phyloP scores from a whole-genome alignment of 306 rosid species.

The Sophora flavescens region DNA sequence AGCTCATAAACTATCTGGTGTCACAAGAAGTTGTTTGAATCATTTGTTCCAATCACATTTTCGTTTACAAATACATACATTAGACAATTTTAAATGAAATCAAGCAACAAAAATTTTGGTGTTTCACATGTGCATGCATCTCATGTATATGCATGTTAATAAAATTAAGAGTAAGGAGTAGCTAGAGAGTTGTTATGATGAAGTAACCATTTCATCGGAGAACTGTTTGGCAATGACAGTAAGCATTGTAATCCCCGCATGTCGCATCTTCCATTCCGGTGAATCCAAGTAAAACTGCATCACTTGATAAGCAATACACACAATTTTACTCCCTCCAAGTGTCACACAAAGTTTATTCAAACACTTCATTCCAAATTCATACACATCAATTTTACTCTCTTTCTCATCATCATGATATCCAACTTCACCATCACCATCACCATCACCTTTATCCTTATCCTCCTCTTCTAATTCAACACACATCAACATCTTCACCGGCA shows the following conservation, averaged over 20 bases:
- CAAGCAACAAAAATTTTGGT: neutral
- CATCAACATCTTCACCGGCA: constrained; percentile 44
- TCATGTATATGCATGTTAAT: neutral
- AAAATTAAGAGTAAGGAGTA: neutral
- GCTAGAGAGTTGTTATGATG: neutral
- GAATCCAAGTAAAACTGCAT: constrained; percentile 43
- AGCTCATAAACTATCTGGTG: too few species aligned
- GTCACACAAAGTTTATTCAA: constrained; percentile 45
- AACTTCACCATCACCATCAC: neutral
- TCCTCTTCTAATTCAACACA: constrained; percentile 41
- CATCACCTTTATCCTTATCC: neutral
- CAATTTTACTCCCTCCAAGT: constrained; percentile 39
- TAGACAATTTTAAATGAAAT: neutral
- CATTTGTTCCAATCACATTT: neutral
- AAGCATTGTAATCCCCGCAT: constrained; percentile 54
- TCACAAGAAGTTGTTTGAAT: too few species aligned
- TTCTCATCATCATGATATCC: neutral
- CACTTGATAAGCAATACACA: constrained; percentile 24
- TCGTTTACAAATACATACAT: neutral
- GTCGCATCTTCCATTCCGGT: constrained; percentile 53
- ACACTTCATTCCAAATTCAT: constrained; percentile 45
- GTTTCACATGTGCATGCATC: neutral
- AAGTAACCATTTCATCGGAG: constrained; percentile 58
- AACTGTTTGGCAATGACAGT: constrained; percentile 37
- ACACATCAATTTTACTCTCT: constrained; percentile 17